Conservation (phyloP, 176 grass and related monocot genomes). For the Phragmites australis region DNA sequence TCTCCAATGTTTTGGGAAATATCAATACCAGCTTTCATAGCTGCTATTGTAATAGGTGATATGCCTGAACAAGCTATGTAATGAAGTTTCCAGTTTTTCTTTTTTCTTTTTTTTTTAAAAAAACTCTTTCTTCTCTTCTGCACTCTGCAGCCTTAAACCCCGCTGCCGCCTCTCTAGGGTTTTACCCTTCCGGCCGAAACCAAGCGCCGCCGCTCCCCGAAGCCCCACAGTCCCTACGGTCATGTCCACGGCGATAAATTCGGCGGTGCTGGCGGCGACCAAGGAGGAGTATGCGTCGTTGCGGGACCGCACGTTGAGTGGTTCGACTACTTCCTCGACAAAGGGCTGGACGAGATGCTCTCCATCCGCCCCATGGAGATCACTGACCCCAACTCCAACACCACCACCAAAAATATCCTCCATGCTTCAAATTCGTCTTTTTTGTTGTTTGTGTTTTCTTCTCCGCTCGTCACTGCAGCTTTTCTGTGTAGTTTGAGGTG, state of each 20-base stretch:
- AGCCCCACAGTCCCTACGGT: background rate
- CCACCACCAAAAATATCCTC: conserved; percentile 90
- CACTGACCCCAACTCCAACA: conserved; percentile 40
- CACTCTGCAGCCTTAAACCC: conserved; percentile 3
- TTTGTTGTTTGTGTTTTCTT: background rate
- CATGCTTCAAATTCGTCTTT: background rate
- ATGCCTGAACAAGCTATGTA: no score
- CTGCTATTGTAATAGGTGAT: no score
- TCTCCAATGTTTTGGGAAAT: no score
- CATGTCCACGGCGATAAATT: conserved; percentile 23
- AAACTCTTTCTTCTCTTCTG: background rate
- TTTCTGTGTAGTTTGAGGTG: background rate
- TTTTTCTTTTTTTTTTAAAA: no score
- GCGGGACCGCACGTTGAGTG: conserved; percentile 80
- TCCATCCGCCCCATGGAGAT: conserved; percentile 66
- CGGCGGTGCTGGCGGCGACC: background rate
- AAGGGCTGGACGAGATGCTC: conserved; percentile 67
- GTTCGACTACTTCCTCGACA: conserved; percentile 79
- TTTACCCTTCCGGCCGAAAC: conserved; percentile 41
- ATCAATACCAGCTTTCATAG: no score
- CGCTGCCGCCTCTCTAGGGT: conserved; percentile 40
- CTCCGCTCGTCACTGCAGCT: background rate
- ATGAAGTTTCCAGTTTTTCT: no score
- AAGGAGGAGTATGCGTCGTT: conserved; percentile 51
- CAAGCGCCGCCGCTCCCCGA: background rate